These are phyloP conservation scores for Raphidocelis subcapitata DNA, from an alignment of 139 green algal species.

Conservation along the genomic window DNA sequence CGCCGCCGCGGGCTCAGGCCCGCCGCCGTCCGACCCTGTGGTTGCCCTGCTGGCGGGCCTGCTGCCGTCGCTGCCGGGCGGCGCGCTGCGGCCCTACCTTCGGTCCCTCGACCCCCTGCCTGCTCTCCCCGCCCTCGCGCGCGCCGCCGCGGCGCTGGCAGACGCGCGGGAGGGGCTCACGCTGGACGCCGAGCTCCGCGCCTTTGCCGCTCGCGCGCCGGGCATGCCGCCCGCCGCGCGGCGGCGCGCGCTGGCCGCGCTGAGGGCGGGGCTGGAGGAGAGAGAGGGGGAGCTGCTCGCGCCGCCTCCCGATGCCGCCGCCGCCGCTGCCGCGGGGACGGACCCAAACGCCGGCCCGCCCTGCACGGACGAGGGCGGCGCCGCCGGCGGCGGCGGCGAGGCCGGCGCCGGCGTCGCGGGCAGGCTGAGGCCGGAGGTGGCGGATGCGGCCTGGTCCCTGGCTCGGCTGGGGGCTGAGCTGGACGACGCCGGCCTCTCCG, in stretches of 20 bases:
- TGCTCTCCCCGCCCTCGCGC: constrained; percentile 9
- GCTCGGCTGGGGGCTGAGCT: constrained; percentile 37
- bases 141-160: not conserved
- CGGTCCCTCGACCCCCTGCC: constrained; percentile 25
- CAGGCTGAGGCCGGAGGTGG: constrained; percentile 28
- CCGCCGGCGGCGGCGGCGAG: not conserved
- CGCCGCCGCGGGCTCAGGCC: not conserved
- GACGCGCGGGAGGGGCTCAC: not conserved
- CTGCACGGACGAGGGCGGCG: not conserved
- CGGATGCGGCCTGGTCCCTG: constrained; percentile 43
- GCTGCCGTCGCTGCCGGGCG: constrained; percentile 38
- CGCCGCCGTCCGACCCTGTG: constrained; percentile 4
- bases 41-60: constrained; percentile 14
- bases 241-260: not conserved
- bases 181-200: not conserved
- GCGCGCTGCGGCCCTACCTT: constrained; percentile 26
- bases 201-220: not conserved
- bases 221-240: constrained; percentile 9
- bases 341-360: not conserved
- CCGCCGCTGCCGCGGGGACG: not conserved
- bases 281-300: not conserved
- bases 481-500: constrained; percentile 35
- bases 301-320: not conserved
- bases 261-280: not conserved
- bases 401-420: not conserved